Base-by-base conservation (phyloP, 192 early-diverging fungal species). In the Mortierella claussenii region DNA sequence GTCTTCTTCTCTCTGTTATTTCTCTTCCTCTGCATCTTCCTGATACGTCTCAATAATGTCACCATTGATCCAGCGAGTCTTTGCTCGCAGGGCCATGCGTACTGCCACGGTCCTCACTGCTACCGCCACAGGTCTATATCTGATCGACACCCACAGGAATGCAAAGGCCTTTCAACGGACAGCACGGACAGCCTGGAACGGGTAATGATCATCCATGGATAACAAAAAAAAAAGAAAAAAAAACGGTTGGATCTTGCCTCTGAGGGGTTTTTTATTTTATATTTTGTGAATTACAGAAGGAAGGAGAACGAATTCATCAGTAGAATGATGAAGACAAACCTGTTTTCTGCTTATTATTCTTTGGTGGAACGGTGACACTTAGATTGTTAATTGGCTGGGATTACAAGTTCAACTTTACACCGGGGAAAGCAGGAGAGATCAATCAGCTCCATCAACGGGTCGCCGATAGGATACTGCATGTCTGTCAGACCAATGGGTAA, bases 331-430 rank as follows among this genome's bases (percentile, higher is more conserved):
- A n/a, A n/a, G n/a, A n/a, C n/a, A n/a, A n/a, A n/a, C n/a, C n/a
- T n/a, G n/a, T 40, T 40, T 40, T 40, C 37, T 40, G 7, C 37
- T 40, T 40, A 7, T 13, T 40, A 40, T 40, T 13, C 13, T 40
- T 40, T 7, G 37, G 37, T 40, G 7, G 37, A 40, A n/a, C n/a
- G n/a, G n/a, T n/a, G n/a, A n/a, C n/a, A n/a, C 13, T 7, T 11
- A 80, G 85, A 4, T 20, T 86, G 11, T 61, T 74, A 15, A n/a
- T 88, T 28, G 85, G 83, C 20, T 44, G 83, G 32, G 91, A 92
- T 69, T 96, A 94, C 85, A 95, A 96, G 74, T 65, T 91, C 49
- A 96, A 95, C 68, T 97, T 96, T 59, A 83, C 79, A n/a, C 82
- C 85, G 30, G 87, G 70, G 20, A 87, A 79, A 66, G 84, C 83